Evolutionary conservation across 2,329 filamentous ascomycete species (phyloP).

Genomic region (Aureobasidium uvarum): DNA sequence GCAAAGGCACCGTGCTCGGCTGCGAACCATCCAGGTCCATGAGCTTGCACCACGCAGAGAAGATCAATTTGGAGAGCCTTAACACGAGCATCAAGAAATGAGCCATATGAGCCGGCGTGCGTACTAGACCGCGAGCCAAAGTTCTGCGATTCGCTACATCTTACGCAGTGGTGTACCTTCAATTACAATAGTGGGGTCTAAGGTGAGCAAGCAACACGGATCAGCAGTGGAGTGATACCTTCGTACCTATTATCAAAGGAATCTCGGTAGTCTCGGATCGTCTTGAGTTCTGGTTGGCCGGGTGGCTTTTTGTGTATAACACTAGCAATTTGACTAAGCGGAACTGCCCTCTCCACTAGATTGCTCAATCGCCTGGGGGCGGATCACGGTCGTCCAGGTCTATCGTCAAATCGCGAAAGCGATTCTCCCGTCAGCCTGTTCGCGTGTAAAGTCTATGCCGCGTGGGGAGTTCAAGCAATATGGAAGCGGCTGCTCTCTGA

Average conservation of each 20-base stretch:
- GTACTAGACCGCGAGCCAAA: background rate
- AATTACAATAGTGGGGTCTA: conserved; percentile 14
- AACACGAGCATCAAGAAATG: background rate
- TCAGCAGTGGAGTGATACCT: conserved; percentile 14
- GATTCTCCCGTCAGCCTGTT: background rate
- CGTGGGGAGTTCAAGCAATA: background rate
- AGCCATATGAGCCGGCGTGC: background rate
- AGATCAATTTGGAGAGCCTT: background rate
- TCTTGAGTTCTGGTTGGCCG: background rate
- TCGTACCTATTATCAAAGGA: background rate
- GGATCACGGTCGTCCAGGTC: background rate
- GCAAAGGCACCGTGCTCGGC: background rate
- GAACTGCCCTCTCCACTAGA: background rate
- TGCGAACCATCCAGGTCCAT: conserved; percentile 5
- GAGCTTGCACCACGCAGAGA: background rate
- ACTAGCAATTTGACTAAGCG: conserved; percentile 1
- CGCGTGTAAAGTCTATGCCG: background rate
- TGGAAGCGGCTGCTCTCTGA: background rate
- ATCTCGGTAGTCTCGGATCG: conserved; percentile 11
- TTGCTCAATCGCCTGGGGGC: background rate
- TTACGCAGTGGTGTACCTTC: background rate
- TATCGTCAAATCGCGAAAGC: conserved; percentile 1
- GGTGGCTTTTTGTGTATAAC: background rate
- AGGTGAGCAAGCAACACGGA: background rate
- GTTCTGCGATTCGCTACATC: conserved; percentile 2